Base-by-base conservation (phyloP, 805 yeast species). In the Ogataea allantospora region DNA sequence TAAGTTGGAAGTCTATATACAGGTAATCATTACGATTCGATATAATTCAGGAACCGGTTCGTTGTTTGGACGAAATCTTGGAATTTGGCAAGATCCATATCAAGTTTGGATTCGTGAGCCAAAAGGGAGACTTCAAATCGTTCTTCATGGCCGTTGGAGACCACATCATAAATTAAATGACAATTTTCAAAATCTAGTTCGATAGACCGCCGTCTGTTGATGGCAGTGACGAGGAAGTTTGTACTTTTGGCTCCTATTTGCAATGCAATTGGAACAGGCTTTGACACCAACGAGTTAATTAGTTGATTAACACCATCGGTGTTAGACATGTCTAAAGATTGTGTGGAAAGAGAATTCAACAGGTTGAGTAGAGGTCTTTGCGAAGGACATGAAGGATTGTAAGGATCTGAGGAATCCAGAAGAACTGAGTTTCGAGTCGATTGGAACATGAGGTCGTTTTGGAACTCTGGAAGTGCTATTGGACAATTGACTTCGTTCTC, bases 361-460 rank as follows among this genome's bases (percentile, higher is more conserved):
- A 53, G 47, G 28, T 47, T 40, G 28, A 42, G 49, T 16, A 60
- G 33, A 15, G 45, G 38, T 21, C 38, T 43, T 35, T 57, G 62
- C 9, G 48, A 44, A 16, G 36, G 17, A 6, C 34, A 12, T 12
- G 50, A 37, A 7, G 40, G 36, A 16, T 43, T 25, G 6, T 44
- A 38, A 4, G 43, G 42, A 5, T 51, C 50, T 9, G 30, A 30
- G 12, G 46, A 46, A 26, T 49, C 44, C 24, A 53, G 40, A 7
- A 57, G 37, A 33, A 51, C 33, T 7, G 63, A 57, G 37, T 57
- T 58, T 33, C 45, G 47, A 26, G 61, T 47, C 8, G 56, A 51
- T 30, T 58, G 62, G 36, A 58, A 59, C 38, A 50, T 54, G 32
- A 62, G 36, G 38, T 62, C 67, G n/a, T 45, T 42, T 8, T 41